phyloP scores from a whole-genome alignment of 805 yeast species.

The Metschnikowia hibisci region DNA sequence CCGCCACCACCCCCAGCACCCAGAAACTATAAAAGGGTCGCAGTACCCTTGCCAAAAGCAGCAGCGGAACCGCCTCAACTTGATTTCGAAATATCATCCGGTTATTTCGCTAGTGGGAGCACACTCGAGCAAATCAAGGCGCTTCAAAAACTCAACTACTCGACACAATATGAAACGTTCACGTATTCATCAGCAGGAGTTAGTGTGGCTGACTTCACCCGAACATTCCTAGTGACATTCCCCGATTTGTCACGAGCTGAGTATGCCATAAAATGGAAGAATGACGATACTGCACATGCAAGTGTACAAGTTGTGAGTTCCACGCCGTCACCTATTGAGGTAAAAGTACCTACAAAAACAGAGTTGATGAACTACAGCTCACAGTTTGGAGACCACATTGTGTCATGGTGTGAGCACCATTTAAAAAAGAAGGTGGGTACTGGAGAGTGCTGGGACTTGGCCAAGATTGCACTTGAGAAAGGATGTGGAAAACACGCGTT shows the following conservation, averaged over 20 bases:
- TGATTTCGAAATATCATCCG: constrained; percentile 40
- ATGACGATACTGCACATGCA: constrained; percentile 19
- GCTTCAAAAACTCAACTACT: constrained; percentile 35
- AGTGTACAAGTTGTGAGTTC: constrained; percentile 28
- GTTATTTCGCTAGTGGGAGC: constrained; percentile 43
- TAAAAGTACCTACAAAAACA: constrained; percentile 26
- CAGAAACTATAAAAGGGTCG: constrained; percentile 16
- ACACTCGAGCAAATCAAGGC: constrained; percentile 33
- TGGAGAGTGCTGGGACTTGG: constrained; percentile 64
- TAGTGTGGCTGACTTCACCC: constrained; percentile 12
- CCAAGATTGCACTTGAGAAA: constrained; percentile 48
- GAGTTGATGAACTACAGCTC: constrained; percentile 32
- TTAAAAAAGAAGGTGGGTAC: constrained; percentile 47
- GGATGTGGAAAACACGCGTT: constrained; percentile 59
- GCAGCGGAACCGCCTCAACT: constrained; percentile 30
- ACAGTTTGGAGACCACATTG: constrained; percentile 49
- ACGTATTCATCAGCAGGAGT: constrained; percentile 7
- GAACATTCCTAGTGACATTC: constrained; percentile 36
- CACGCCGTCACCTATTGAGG: constrained; percentile 41
- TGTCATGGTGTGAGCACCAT: constrained; percentile 50
- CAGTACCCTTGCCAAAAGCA: constrained; percentile 19
- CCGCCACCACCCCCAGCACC: constrained; percentile 37
- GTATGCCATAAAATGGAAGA: constrained; percentile 40
- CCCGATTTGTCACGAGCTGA: constrained; percentile 39
- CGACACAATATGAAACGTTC: constrained; percentile 19